Base-by-base conservation (phyloP, 1,284 basidiomycete species). In the Puccinia hordei region DNA sequence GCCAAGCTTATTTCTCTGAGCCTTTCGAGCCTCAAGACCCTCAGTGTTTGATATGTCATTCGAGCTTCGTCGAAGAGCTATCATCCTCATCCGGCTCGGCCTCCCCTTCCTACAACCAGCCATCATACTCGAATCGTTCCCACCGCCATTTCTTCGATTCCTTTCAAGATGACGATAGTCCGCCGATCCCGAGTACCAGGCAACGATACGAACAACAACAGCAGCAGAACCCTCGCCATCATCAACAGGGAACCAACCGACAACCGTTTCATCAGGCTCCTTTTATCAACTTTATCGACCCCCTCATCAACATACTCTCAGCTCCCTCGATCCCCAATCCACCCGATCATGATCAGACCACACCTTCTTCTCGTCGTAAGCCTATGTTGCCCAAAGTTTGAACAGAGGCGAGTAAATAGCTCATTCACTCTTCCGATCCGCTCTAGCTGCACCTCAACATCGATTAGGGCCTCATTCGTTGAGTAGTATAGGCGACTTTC, bases 1-100 rank as follows among this genome's bases (percentile, higher is more conserved):
- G 68, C 46, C n/a, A 71, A 44, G 10, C 13, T 51, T 51, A 51
- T 38, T 71, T 71, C 46, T n/a, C 38, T 53, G 53, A 49, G 30
- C 77, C 77, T 13, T n/a, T 65, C 59, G 41, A 65, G 9, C 33
- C 63, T n/a, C 69, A 69, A 19, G 77, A 80, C n/a, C 77, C 77
- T 38, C 68, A 73, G 24, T 80, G 77, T 44, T 19, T 46, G 8
- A 51, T 33, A 46, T 80, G 77, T 44, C 57, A 72, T 33, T 72
- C 68, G 24, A 80, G 68, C 55, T 80, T 80, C 72, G 77, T 80
- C 6, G 77, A 80, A 73, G 77, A 80, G n/a, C 4, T 80, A 38
- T 27, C 33, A 15, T 5, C 46, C 17, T 17, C 57, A 13, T 22
- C 38, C 10, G n/a, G 2, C 33, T 35, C 19, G 4, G 33, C 65